Percentiles rank a stretch among this genome's conserved stretches.
phyloP scores from a whole-genome alignment of 257 asterid species.

The Jacaranda copaia region DNA sequence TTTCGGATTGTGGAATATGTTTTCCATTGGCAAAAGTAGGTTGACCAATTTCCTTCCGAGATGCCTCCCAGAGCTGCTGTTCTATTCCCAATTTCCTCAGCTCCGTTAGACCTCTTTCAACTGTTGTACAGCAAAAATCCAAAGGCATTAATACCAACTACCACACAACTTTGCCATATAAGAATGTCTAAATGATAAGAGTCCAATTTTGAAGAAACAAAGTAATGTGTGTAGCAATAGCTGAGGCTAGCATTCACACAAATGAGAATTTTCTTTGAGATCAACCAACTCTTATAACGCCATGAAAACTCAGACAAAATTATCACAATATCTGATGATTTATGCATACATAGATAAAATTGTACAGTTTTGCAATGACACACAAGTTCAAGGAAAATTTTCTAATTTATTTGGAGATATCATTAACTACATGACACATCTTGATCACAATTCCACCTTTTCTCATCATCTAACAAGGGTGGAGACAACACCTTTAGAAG shows the following conservation, averaged over 20 bases:
- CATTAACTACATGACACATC: background rate
- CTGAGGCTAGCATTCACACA: background rate
- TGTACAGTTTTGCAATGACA: background rate
- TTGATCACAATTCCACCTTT: background rate
- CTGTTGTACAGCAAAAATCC: conserved; percentile 38
- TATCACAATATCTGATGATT: background rate
- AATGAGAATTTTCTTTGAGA: background rate
- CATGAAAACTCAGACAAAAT: background rate
- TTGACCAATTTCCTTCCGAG: conserved; percentile 68
- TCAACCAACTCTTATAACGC: background rate
- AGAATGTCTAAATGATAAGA: background rate
- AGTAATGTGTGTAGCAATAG: too few species aligned
- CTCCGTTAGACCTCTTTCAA: conserved; percentile 73
- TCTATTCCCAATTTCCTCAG: conserved; percentile 77
- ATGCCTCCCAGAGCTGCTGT: conserved; percentile 76
- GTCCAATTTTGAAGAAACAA: background rate
- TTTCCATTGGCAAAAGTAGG: conserved; percentile 51
- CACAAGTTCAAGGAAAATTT: background rate
- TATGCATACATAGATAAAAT: background rate
- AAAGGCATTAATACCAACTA: background rate
- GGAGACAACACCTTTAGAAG: background rate
- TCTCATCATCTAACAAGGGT: background rate
- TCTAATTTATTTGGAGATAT: background rate
- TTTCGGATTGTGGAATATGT: conserved; percentile 48
- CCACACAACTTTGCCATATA: background rate